These are phyloP conservation scores for Rhodotorula graminis DNA, from an alignment of 768 basidiomycete genomes.

Conservation along the genomic window DNA sequence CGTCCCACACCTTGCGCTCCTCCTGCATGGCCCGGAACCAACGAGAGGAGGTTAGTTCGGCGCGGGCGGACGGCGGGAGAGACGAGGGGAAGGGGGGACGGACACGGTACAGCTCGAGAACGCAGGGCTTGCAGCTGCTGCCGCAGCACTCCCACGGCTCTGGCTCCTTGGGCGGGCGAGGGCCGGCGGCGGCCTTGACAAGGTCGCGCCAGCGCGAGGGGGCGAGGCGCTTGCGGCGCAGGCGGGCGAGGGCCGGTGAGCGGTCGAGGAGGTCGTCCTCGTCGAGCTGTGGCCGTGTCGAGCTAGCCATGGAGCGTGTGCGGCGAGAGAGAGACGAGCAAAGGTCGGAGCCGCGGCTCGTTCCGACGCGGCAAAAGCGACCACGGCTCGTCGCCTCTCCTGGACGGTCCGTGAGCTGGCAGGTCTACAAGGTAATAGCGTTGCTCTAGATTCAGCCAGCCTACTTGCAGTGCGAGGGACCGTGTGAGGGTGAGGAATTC, in stretches of 20 bases:
- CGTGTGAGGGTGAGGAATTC: no score
- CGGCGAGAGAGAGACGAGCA: neutral
- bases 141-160: constrained; percentile 30
- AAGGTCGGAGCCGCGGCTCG: neutral
- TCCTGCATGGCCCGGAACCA: neutral
- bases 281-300: neutral
- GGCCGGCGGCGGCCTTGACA: neutral
- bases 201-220: constrained; percentile 3
- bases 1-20: neutral
- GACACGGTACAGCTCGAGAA: neutral
- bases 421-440: no score
- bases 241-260: constrained; percentile 8
- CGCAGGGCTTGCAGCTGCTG: constrained; percentile 27
- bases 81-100: constrained; percentile 28
- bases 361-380: no score
- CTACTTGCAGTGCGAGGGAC: no score
- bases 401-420: no score
- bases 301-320: neutral
- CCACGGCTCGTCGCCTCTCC: no score
- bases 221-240: constrained; percentile 15
- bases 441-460: no score
- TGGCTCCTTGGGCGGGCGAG: constrained; percentile 9
- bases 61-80: no score
- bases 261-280: neutral
- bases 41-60: neutral